A percentile compares a stretch with the other conserved stretches of the same genome.
Evolutionary conservation across 495 filamentous ascomycete genomes (phyloP).

Genomic region (Chaetomium cochliodes): DNA sequence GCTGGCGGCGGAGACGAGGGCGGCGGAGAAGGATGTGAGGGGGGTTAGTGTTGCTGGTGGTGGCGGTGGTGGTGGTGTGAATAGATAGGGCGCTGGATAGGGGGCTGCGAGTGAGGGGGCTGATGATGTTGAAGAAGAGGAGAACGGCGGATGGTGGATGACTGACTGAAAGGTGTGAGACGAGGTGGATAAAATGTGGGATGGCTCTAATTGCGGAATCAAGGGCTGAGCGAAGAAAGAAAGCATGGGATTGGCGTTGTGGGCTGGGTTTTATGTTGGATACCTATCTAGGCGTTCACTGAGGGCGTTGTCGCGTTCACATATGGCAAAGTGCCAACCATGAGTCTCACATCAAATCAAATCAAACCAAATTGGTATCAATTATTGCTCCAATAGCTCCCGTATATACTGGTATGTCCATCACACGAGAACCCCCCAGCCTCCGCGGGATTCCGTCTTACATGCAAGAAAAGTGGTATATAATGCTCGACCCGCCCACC

Average conservation of each 20-base stretch:
- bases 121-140: too few relatives aligned
- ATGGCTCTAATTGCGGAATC: too few relatives aligned
- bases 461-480: constrained; percentile 19
- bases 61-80: background rate
- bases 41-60: constrained; percentile 15
- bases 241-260: constrained; percentile 5
- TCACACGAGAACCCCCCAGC: background rate
- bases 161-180: background rate
- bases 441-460: background rate
- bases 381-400: background rate
- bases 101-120: too few relatives aligned
- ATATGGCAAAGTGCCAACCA: background rate
- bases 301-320: background rate
- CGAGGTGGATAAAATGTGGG: background rate
- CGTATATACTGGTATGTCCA: constrained; percentile 12
- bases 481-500: constrained; percentile 17
- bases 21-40: constrained; percentile 47
- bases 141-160: background rate
- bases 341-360: background rate
- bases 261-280: background rate
- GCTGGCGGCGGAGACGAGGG: constrained; percentile 48
- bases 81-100: background rate
- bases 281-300: constrained; percentile 3
- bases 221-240: background rate
- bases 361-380: background rate